These are phyloP conservation scores for Parietaria judaica DNA, from an alignment of 306 rosid genomes.

Conservation along the genomic window DNA sequence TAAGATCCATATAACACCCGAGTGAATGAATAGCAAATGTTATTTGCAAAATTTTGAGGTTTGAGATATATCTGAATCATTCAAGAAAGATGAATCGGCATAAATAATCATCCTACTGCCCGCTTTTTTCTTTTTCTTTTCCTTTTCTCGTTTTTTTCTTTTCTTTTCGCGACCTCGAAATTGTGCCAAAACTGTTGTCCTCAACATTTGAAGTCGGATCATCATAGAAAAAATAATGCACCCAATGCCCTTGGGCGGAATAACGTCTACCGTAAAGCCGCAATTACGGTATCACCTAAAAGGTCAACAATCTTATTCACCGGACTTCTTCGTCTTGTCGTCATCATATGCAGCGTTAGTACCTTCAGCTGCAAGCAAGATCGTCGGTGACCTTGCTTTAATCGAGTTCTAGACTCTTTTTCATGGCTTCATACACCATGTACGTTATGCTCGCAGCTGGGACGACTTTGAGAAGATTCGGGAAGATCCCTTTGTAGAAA, in stretches of 20 bases:
- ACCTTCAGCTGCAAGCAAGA: conserved; percentile 23
- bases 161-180: conserved; percentile 10
- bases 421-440: conserved; percentile 80
- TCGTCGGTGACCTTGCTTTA: conserved; percentile 24
- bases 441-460: conserved; percentile 94
- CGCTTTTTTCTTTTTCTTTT: conserved; percentile 4
- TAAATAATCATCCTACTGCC: conserved; percentile 21
- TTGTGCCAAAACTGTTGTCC: conserved; percentile 31
- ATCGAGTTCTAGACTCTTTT: conserved; percentile 72
- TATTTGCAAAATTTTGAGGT: neutral
- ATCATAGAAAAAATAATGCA: conserved; percentile 45
- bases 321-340: conserved; percentile 12
- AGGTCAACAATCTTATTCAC: conserved; percentile 19
- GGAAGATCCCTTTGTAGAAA: conserved; percentile 91
- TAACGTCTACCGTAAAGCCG: conserved; percentile 18
- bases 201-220: conserved; percentile 39
- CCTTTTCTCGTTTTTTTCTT: neutral
- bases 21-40: conserved; percentile 3
- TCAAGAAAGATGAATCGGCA: neutral
- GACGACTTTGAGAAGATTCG: conserved; percentile 87
- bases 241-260: conserved; percentile 30
- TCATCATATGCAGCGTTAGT: conserved; percentile 24
- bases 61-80: neutral
- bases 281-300: conserved; percentile 23
- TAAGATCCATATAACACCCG: neutral